Evolutionary conservation across 805 yeast genomes (phyloP), one percentile per base, ranked within the genome.

Genomic region (Ascoidea tarda): DNA sequence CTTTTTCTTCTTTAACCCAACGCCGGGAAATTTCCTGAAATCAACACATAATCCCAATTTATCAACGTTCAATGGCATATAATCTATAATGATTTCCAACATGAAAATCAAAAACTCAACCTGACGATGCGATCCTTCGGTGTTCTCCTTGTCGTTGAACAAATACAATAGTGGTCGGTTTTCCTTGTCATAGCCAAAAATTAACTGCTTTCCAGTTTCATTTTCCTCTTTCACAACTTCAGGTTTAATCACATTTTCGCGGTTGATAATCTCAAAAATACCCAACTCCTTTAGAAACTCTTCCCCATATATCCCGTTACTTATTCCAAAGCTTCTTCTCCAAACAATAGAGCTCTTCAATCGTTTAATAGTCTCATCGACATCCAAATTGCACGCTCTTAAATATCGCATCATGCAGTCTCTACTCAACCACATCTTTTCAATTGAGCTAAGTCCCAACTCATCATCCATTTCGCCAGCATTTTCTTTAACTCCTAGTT

Each of bases 51-150:
- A 68, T 6, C 82, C 78, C 38, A 78, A 62, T 3, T 77, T 70
- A 51, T 78, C 82, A 50, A 76, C 81, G 44, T 82, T 82, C 48
- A 78, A 78, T 5, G 82, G 82, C 74, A 76, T 74, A 61, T 69
- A 68, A 47, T 73, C 70, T 5, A 75, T 75, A 6, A 77, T 76
- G 33, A 71, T 59, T 58, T 78, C 83, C 60, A 77, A 67, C 81
- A 78, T 77, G 61, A 70, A 77, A 16, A 78, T 78, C 59, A 78
- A 64, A 55, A 74, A 80, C 57, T 77, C 79, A 1, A 78, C 80
- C 57, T 78, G 82, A 54, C 71, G 69, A 38, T 72, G 67, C 1
- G 77, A 68, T 0, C 81, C 69, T 49, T 72, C 65, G 2, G 82
- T 78, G 59, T 77, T 78, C 56, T 78, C 82, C 55, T 74, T 70